phyloP scores from a whole-genome alignment of 495 filamentous ascomycete genomes.

The Hyaloscypha bicolor region DNA sequence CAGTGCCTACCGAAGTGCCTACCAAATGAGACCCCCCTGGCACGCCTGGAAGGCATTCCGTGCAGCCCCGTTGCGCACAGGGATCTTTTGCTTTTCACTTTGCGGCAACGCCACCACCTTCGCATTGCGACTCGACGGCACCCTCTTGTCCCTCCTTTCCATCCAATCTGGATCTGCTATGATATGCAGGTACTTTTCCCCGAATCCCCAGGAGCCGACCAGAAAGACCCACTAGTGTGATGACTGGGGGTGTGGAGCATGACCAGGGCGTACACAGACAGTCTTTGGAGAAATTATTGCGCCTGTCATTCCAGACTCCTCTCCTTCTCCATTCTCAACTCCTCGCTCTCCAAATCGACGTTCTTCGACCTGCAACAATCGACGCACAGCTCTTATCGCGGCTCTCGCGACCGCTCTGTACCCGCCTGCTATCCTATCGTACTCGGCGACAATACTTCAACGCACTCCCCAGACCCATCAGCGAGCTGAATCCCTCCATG shows the following conservation, averaged over 20 bases:
- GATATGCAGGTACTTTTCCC: neutral
- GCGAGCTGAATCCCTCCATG: neutral
- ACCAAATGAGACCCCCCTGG: too few relatives aligned
- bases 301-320: neutral
- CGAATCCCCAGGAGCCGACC: too few relatives aligned
- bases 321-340: neutral
- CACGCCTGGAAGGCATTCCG: too few relatives aligned
- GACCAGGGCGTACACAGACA: neutral
- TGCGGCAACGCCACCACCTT: neutral
- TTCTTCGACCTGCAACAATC: neutral
- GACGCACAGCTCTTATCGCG: neutral
- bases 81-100: neutral
- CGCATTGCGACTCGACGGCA: too few relatives aligned
- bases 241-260: neutral
- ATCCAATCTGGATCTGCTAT: neutral
- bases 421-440: neutral
- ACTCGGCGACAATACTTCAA: neutral
- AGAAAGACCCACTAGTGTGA: neutral
- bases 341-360: neutral
- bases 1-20: too few relatives aligned
- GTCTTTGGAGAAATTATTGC: neutral
- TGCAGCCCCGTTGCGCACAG: neutral
- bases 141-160: too few relatives aligned
- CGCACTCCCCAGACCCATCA: neutral
- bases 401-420: neutral